These are phyloP conservation scores for Saccharomycopsis fibuligera DNA, from an alignment of 805 yeast species.

Conservation along the genomic window DNA sequence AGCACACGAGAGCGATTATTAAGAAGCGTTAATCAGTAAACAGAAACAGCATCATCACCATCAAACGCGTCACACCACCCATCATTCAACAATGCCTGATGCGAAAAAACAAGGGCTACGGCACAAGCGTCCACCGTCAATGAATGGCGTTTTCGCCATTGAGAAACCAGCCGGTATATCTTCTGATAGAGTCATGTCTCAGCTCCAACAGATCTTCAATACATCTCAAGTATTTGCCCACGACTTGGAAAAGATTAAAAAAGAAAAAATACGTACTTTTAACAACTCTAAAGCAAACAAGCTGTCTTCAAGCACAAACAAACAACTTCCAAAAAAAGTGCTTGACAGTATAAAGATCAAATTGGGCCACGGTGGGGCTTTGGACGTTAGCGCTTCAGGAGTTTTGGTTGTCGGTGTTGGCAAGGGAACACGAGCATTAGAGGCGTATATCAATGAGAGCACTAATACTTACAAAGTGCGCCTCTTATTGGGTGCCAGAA, in stretches of 20 bases:
- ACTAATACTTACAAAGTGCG: conserved; percentile 75
- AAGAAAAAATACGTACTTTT: conserved; percentile 33
- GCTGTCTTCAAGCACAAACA: too few species aligned
- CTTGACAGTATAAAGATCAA: conserved; percentile 56
- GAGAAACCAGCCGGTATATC: conserved; percentile 80
- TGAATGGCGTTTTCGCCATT: not conserved
- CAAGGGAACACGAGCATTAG: conserved; percentile 76
- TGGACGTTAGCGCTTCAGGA: conserved; percentile 96
- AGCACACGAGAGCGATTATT: too few species aligned
- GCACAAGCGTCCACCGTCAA: not conserved
- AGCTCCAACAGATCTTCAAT: conserved; percentile 58
- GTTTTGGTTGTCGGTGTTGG: conserved; percentile 91
- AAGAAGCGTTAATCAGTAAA: too few species aligned
- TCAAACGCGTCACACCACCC: too few species aligned
- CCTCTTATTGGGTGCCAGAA: conserved; percentile 82
- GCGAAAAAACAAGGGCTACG: too few species aligned
- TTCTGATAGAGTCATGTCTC: conserved; percentile 66
- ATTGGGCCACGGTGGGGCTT: conserved; percentile 97
- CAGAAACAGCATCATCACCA: too few species aligned
- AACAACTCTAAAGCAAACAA: conserved; percentile 27
- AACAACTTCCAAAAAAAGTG: conserved; percentile 43
- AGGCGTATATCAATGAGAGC: conserved; percentile 65
- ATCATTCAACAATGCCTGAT: too few species aligned
- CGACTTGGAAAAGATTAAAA: conserved; percentile 45
- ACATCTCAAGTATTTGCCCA: conserved; percentile 49